These are phyloP conservation scores for Populus deltoides DNA, from an alignment of 345 rosid genomes.

Conservation along the genomic window DNA sequence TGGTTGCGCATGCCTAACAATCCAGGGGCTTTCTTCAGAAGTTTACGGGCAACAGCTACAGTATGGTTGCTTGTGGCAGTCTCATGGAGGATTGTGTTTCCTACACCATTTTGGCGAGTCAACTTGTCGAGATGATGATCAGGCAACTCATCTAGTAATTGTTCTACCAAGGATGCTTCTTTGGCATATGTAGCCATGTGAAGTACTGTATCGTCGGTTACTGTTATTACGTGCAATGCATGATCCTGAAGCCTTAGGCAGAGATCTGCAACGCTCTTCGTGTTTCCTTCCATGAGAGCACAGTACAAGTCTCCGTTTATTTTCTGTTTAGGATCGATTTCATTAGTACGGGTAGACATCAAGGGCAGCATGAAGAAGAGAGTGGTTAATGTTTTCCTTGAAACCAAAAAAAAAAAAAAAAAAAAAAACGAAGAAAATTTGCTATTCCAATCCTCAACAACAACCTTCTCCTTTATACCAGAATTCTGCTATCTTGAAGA, in stretches of 20 bases:
- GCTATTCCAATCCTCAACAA: too few species aligned
- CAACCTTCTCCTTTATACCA: too few species aligned
- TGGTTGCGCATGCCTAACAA: constrained; percentile 9
- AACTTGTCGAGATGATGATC: neutral
- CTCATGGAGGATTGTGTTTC: neutral
- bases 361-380: too few species aligned
- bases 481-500: too few species aligned
- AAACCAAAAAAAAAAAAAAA: too few species aligned
- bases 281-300: neutral
- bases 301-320: constrained; percentile 1
- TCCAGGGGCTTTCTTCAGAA: neutral
- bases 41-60: constrained; percentile 1
- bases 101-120: neutral
- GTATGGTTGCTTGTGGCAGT: neutral
- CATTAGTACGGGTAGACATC: neutral
- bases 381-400: too few species aligned
- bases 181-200: constrained; percentile 12
- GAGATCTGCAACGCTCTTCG: neutral
- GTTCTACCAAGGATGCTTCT: neutral
- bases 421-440: too few species aligned
- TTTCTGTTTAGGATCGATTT: neutral
- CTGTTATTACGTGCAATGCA: constrained; percentile 4
- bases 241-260: neutral
- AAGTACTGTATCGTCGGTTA: neutral
- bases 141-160: neutral